phyloP scores from a whole-genome alignment of 1,284 basidiomycete species.

The Ustilago tritici region DNA sequence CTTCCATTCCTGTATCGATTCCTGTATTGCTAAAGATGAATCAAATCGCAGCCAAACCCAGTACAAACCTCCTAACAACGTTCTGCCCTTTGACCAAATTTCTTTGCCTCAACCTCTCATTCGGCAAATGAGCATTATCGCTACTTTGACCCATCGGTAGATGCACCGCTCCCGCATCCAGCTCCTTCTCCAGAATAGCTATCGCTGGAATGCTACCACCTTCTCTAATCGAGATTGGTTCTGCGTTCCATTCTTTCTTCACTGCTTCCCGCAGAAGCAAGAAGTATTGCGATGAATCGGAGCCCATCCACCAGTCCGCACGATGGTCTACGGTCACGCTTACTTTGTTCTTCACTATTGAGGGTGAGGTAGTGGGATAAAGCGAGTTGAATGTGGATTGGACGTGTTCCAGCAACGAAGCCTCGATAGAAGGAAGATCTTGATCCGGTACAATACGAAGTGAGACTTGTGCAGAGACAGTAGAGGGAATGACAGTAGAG shows the following conservation, averaged over 20 bases:
- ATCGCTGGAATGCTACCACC: constrained; percentile 85
- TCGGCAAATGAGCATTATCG: constrained; percentile 87
- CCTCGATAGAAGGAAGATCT: constrained; percentile 79
- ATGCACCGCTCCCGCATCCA: constrained; percentile 80
- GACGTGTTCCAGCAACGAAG: constrained; percentile 77
- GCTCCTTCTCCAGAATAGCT: constrained; percentile 90
- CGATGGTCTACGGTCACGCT: constrained; percentile 80
- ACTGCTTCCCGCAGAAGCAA: constrained; percentile 83
- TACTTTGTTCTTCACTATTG: constrained; percentile 30
- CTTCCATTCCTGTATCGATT: constrained; percentile 3
- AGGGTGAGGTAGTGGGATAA: constrained; percentile 43
- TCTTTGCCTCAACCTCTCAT: constrained; percentile 82
- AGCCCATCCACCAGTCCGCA: constrained; percentile 96
- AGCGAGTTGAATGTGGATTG: constrained; percentile 76
- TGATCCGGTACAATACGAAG: constrained; percentile 95
- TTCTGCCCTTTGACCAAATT: constrained; percentile 74
- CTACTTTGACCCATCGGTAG: constrained; percentile 80
- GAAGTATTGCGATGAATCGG: constrained; percentile 84
- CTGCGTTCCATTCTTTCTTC: constrained; percentile 79
- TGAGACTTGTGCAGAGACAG: constrained; percentile 61
- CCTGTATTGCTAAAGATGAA: background rate
- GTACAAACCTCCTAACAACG: constrained; percentile 41
- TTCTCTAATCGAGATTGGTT: constrained; percentile 81
- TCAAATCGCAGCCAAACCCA: constrained; percentile 23
- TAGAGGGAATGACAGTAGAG: constrained; percentile 60